Evolutionary conservation across 2,329 filamentous ascomycete genomes (phyloP).

Genomic region (Cyclaneusma minus): DNA sequence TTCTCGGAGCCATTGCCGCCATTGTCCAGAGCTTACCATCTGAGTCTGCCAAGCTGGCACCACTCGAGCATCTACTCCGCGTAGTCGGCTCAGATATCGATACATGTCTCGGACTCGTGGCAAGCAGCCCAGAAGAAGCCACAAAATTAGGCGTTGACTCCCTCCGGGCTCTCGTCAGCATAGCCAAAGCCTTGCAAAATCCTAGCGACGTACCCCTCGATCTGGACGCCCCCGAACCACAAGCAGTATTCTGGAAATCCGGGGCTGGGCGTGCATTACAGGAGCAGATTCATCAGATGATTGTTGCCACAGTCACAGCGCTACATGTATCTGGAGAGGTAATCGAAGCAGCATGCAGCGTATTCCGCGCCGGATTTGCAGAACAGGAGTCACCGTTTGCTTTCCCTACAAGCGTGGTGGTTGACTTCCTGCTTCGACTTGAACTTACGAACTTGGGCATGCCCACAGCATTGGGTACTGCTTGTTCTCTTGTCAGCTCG

Average conservation of each 20-base stretch:
- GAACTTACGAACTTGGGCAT: constrained; percentile 46
- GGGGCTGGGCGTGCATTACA: constrained; percentile 32
- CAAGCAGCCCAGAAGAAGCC: constrained; percentile 13
- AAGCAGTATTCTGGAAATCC: constrained; percentile 30
- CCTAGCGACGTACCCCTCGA: constrained; percentile 53
- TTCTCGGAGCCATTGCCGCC: constrained; percentile 58
- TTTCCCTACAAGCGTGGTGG: constrained; percentile 49
- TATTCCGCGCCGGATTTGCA: constrained; percentile 60
- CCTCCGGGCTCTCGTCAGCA: constrained; percentile 51
- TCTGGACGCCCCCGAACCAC: constrained; percentile 22
- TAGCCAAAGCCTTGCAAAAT: constrained; percentile 58
- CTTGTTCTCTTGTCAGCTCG: constrained; percentile 53
- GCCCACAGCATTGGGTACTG: constrained; percentile 54
- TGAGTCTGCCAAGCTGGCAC: constrained; percentile 34
- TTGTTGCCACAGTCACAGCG: constrained; percentile 30
- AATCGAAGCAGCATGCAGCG: constrained; percentile 54
- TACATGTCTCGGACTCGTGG: constrained; percentile 15
- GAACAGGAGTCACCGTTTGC: constrained; percentile 64
- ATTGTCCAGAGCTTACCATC: constrained; percentile 58
- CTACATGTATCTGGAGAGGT: constrained; percentile 50
- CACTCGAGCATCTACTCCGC: constrained; percentile 40
- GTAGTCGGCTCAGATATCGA: constrained; percentile 49
- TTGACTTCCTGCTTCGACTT: constrained; percentile 47
- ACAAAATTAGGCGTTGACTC: constrained; percentile 26
- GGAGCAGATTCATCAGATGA: constrained; percentile 31